Evolutionary conservation across 129 eudicot genomes (phyloP), one percentile per base, ranked within the genome.

Genomic region (Centella asiatica): DNA sequence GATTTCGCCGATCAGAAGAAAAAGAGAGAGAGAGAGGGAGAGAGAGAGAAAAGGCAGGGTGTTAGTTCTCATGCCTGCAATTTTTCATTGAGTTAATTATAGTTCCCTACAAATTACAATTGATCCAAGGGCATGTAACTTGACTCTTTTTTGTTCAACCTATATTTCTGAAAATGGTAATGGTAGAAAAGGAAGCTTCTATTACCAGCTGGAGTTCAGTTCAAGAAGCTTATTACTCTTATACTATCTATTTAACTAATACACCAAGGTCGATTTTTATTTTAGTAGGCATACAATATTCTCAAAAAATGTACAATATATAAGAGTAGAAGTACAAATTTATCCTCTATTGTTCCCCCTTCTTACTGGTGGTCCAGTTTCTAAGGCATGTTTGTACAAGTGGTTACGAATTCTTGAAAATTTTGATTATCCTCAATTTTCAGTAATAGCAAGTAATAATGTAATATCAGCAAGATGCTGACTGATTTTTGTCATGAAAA

Each of bases 401-500:
- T n/a, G 32, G 42, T 7, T 1, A 22, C 42, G 31, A 26, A 32
- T 22, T 56, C 5, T 9, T 31, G 18, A 7, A 14, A 56, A 36
- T 9, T 36, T 36, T 2, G 42, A 36, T 6, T 34, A 34, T 34
- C 18, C 22, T 15, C 37, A 25, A 19, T 9, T 54, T 54, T 33
- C 17, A 14, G 19, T n/a, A 18, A 18, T 15, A 29, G 26, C 23
- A 6, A 31, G 39, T 56, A 18, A 25, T 31, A 31, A 6, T 17
- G 39, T 56, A 18, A 25, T 31, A 31, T 34, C 31, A 18, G 39
- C 40, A 23, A 12, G 45, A 50, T 57, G 20, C 56, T 5, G 25
- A 54, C 65, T 73, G 66, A 66, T 79, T 13, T n/a, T 23, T 29
- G 18, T 22, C 29, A 42, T 60, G 25, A 75, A 33, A 27, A 70